Conservation (phyloP, 106 monocot genomes). For the Triglochin maritima region DNA sequence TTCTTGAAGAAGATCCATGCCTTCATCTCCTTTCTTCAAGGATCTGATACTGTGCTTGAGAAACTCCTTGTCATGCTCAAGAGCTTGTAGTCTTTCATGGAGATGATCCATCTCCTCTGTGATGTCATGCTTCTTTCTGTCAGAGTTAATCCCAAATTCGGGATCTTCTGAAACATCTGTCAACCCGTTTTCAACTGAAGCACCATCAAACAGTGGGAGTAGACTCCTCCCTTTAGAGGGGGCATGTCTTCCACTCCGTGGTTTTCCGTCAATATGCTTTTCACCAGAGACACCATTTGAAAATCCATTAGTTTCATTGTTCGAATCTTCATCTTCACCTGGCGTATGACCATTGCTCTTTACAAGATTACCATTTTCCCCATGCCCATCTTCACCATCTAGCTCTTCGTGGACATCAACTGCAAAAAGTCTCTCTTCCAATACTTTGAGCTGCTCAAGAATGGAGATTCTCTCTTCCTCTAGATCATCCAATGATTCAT, state of each 20-base stretch:
- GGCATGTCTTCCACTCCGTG: conserved; percentile 4
- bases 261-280: no score
- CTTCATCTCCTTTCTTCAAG: conserved; percentile 70
- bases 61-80: conserved; percentile 74
- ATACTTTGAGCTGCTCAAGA: conserved; percentile 51
- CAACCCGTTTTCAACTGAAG: conserved; percentile 23
- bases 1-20: conserved; percentile 63
- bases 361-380: conserved; percentile 29
- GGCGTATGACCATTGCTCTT: no score
- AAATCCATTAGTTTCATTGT: conserved; percentile 6
- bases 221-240: conserved; percentile 41
- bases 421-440: conserved; percentile 54
- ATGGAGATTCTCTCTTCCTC: conserved; percentile 78
- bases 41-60: conserved; percentile 58
- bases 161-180: conserved; percentile 11
- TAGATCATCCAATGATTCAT: conserved; percentile 56
- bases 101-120: conserved; percentile 57
- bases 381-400: conserved; percentile 4
- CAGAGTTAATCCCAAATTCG: conserved; percentile 12
- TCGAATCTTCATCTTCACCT: conserved; percentile 3
- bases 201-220: conserved; percentile 71
- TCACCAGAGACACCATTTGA: no score
- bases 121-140: conserved; percentile 36
- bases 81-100: conserved; percentile 78
- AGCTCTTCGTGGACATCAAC: conserved; percentile 34